A percentile compares a stretch with the other conserved stretches of the same genome.
These are phyloP conservation scores for Exophiala xenobiotica DNA, from an alignment of 2,329 filamentous ascomycete species.

Conservation along the genomic window DNA sequence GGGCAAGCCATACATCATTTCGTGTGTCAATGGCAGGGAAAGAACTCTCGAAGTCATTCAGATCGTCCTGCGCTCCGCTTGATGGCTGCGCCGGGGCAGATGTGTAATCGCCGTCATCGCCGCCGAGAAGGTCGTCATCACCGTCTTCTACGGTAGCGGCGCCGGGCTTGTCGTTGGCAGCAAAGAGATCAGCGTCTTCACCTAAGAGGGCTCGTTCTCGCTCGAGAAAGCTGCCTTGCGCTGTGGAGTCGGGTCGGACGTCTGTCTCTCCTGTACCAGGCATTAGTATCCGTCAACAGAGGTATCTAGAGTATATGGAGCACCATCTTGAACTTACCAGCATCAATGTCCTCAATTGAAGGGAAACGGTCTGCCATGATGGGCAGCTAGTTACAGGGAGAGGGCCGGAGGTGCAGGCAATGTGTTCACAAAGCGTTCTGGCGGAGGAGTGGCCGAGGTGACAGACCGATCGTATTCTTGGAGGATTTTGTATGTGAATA, in stretches of 20 bases:
- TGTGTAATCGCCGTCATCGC: slow-evolving; percentile 42
- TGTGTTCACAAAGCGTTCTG: background rate
- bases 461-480: too few relatives aligned
- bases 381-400: background rate
- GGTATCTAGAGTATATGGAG: background rate
- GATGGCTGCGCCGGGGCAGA: slow-evolving; percentile 32
- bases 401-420: background rate
- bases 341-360: slow-evolving; percentile 74
- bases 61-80: slow-evolving; percentile 42
- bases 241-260: slow-evolving; percentile 38
- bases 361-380: slow-evolving; percentile 76
- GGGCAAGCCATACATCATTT: slow-evolving; percentile 63
- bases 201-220: slow-evolving; percentile 88
- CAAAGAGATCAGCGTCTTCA: slow-evolving; percentile 90
- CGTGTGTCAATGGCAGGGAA: slow-evolving; percentile 78
- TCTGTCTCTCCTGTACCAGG: slow-evolving; percentile 30
- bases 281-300: slow-evolving; percentile 5
- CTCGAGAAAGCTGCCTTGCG: slow-evolving; percentile 77
- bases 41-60: slow-evolving; percentile 75
- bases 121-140: slow-evolving; percentile 69
- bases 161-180: slow-evolving; percentile 66
- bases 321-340: slow-evolving; percentile 40
- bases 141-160: slow-evolving; percentile 63
- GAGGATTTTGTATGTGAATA: background rate
- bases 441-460: too few relatives aligned